These are phyloP conservation scores for Diaporthe destruens DNA, from an alignment of 2,329 filamentous ascomycete species.

Conservation along the genomic window DNA sequence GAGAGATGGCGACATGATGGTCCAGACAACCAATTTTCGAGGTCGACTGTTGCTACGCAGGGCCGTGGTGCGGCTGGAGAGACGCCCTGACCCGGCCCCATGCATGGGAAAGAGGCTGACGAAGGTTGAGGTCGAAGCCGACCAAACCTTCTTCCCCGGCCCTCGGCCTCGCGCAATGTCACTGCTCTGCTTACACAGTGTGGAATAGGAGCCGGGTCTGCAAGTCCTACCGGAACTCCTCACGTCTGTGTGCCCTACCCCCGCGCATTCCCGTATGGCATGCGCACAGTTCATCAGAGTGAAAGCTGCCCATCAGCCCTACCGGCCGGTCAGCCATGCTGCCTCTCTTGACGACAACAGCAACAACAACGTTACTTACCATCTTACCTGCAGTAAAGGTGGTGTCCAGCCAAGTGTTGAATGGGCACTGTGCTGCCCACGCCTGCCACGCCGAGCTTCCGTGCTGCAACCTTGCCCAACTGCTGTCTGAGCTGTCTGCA, in stretches of 20 bases:
- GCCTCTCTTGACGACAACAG: not conserved
- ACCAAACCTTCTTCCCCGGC: not conserved
- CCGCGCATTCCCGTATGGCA: too few species aligned
- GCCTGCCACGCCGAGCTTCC: constrained; percentile 11
- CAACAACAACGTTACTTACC: constrained; percentile 17
- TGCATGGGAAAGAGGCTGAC: not conserved
- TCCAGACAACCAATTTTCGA: not conserved
- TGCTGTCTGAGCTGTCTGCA: constrained; percentile 18
- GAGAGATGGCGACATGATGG: not conserved
- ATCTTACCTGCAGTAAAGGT: constrained; percentile 2
- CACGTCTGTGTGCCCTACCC: not conserved
- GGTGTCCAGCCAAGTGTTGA: not conserved
- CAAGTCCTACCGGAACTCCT: constrained; percentile 17
- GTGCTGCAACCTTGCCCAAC: constrained; percentile 16
- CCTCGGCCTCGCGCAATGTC: constrained; percentile 3
- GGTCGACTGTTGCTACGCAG: not conserved
- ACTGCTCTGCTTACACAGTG: constrained; percentile 13
- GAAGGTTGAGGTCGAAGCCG: not conserved
- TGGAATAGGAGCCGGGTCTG: not conserved
- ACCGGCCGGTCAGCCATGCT: constrained; percentile 7
- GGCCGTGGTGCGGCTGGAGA: not conserved
- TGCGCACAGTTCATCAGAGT: constrained; percentile 1
- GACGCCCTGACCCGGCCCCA: not conserved
- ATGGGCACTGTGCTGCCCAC: constrained; percentile 14
- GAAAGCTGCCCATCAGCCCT: constrained; percentile 10